phyloP scores from a whole-genome alignment of 2,329 filamentous ascomycete species.

The Exophiala lecanii-corni region DNA sequence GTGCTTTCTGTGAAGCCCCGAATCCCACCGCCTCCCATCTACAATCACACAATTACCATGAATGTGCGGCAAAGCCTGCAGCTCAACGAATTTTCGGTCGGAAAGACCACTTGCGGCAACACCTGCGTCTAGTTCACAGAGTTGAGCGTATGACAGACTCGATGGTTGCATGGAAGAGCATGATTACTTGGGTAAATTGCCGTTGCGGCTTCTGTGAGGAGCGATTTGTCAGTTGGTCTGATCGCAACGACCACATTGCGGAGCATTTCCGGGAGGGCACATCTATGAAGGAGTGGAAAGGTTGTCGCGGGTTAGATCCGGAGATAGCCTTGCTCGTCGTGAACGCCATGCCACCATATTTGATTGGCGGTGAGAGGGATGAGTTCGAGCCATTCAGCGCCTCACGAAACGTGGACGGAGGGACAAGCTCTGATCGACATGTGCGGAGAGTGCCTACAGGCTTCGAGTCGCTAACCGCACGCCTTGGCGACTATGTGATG shows the following conservation, averaged over 20 bases:
- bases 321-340: not conserved
- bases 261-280: conserved; percentile 52
- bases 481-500: conserved; percentile 25
- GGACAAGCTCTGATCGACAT: conserved; percentile 1
- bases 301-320: conserved; percentile 46
- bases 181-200: conserved; percentile 44
- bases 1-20: conserved; percentile 47
- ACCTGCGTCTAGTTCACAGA: conserved; percentile 51
- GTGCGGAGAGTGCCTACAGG: conserved; percentile 19
- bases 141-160: conserved; percentile 33
- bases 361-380: not conserved
- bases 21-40: conserved; percentile 44
- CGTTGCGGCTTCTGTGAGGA: conserved; percentile 52
- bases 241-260: conserved; percentile 50
- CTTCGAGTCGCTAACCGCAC: conserved; percentile 29
- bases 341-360: conserved; percentile 2
- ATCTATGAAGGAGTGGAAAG: conserved; percentile 52
- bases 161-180: conserved; percentile 17
- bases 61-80: conserved; percentile 47
- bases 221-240: conserved; percentile 47
- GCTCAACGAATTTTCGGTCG: conserved; percentile 45
- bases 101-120: conserved; percentile 55
- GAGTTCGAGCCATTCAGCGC: conserved; percentile 7
- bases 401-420: conserved; percentile 1
- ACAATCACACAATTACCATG: conserved; percentile 49